Evolutionary conservation across 2,329 filamentous ascomycete genomes (phyloP).

Genomic region (Botrytis fabae): DNA sequence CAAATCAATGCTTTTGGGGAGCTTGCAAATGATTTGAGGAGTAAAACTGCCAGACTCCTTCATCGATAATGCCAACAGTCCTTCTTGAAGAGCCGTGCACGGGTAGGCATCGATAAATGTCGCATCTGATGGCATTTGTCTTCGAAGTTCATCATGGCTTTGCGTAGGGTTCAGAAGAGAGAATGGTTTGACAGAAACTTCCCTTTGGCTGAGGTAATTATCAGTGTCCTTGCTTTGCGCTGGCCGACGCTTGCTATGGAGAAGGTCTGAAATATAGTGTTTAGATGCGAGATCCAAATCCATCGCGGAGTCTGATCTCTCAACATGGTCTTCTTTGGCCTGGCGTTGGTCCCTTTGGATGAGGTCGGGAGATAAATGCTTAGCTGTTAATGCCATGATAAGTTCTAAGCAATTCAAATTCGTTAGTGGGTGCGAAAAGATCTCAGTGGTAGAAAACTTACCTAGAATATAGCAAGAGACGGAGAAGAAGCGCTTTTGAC

Average conservation of each 20-base stretch:
- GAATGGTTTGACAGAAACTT: slow-evolving; percentile 2
- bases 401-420: not conserved
- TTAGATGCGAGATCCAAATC: slow-evolving; percentile 10
- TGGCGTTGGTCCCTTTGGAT: not conserved
- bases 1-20: slow-evolving; percentile 30
- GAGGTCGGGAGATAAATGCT: not conserved
- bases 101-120: slow-evolving; percentile 42
- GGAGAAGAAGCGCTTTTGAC: not conserved
- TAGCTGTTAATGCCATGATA: not conserved
- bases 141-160: slow-evolving; percentile 9
- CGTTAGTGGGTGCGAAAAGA: not conserved
- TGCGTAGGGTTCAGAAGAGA: not conserved
- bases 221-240: not conserved
- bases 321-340: not conserved
- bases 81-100: slow-evolving; percentile 43
- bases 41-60: slow-evolving; percentile 41
- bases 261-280: not conserved
- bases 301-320: not conserved
- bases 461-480: not conserved
- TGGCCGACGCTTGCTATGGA: not conserved
- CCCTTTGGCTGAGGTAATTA: not conserved
- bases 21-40: slow-evolving; percentile 33
- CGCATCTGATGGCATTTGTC: slow-evolving; percentile 2
- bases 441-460: not conserved
- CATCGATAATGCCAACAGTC: slow-evolving; percentile 42